Conservation (phyloP, 345 rosid species). For the Syzygium jambos region DNA sequence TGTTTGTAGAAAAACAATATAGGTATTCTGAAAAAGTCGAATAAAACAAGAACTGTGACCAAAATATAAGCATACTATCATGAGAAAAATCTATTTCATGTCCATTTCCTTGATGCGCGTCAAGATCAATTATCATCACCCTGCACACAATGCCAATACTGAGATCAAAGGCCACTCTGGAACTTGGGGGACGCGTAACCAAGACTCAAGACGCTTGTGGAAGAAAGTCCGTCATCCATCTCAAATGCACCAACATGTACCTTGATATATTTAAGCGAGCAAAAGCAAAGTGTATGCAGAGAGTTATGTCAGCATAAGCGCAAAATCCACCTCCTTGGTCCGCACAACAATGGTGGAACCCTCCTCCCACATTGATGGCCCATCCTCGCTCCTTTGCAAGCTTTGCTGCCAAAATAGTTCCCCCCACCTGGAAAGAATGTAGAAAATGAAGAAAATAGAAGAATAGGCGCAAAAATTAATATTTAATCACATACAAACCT, state of each 20-base stretch:
- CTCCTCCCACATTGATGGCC: slow-evolving; percentile 96
- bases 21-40: neutral
- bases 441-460: neutral
- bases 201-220: neutral
- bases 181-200: neutral
- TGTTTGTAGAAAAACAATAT: slow-evolving; percentile 19
- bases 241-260: slow-evolving; percentile 15
- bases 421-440: slow-evolving; percentile 57
- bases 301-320: slow-evolving; percentile 88
- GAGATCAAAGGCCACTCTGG: neutral
- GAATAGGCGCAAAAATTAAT: neutral
- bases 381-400: slow-evolving; percentile 86
- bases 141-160: slow-evolving; percentile 20
- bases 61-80: slow-evolving; percentile 46
- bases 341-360: slow-evolving; percentile 92
- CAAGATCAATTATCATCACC: slow-evolving; percentile 97
- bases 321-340: slow-evolving; percentile 87
- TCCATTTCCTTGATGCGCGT: slow-evolving; percentile 99
- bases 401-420: slow-evolving; percentile 83
- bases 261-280: slow-evolving; percentile 58
- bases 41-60: neutral
- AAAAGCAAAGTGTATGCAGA: slow-evolving; percentile 77
- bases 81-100: slow-evolving; percentile 77
- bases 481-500: slow-evolving; percentile 26
- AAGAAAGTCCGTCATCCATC: neutral